A percentile compares a stretch with the other conserved stretches of the same genome.
These are phyloP conservation scores for Aspergillus tanneri DNA, from an alignment of 2,329 filamentous ascomycete species.

Conservation along the genomic window DNA sequence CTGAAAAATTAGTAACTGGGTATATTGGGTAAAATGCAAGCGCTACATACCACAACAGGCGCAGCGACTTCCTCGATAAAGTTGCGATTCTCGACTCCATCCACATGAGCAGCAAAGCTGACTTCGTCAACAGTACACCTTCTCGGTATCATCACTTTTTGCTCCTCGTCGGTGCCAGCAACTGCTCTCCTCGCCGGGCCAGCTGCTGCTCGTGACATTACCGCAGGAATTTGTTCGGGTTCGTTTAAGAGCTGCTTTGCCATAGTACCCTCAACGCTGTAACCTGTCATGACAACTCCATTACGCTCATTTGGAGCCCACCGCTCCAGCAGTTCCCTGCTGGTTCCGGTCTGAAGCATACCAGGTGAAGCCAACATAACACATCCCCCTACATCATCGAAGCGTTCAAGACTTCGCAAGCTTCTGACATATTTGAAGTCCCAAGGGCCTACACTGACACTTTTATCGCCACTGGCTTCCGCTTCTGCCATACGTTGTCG, in stretches of 20 bases:
- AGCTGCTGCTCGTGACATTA: conserved; percentile 71
- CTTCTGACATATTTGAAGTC: conserved; percentile 94
- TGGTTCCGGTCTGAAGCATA: conserved; percentile 97
- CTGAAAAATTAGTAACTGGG: not conserved
- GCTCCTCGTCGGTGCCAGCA: conserved; percentile 65
- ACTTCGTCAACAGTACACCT: conserved; percentile 92
- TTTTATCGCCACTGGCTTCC: conserved; percentile 77
- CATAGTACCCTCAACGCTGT: conserved; percentile 98
- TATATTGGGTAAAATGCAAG: not conserved
- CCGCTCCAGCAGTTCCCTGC: conserved; percentile 83
- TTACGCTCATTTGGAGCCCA: conserved; percentile 98
- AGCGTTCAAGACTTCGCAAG: conserved; percentile 87
- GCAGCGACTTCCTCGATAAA: conserved; percentile 94
- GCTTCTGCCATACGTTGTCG: conserved; percentile 88
- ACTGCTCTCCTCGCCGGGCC: conserved; percentile 57
- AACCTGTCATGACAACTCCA: conserved; percentile 97
- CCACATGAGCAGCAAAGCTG: conserved; percentile 94
- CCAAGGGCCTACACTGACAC: conserved; percentile 71
- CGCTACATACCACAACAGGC: conserved; percentile 77
- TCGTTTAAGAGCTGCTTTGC: conserved; percentile 93
- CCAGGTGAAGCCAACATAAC: conserved; percentile 97
- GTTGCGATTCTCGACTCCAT: conserved; percentile 90
- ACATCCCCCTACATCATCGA: conserved; percentile 92
- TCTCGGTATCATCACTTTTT: conserved; percentile 86
- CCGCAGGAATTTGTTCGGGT: conserved; percentile 88